These are phyloP conservation scores for Candida krabiensis DNA, from an alignment of 805 yeast genomes.

Conservation along the genomic window DNA sequence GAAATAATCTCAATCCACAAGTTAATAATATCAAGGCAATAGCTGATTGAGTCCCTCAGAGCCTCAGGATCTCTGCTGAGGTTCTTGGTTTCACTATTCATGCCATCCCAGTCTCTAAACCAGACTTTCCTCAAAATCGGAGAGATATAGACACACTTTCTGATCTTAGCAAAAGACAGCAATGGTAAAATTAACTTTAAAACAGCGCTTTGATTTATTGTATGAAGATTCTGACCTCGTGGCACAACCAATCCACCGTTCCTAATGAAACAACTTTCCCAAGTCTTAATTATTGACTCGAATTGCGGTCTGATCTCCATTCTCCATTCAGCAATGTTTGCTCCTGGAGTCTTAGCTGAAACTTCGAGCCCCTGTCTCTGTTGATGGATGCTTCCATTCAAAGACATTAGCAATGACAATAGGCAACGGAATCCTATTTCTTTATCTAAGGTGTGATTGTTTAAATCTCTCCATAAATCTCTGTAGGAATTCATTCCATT, in stretches of 20 bases:
- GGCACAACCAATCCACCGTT: constrained; percentile 65
- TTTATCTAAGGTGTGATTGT: constrained; percentile 38
- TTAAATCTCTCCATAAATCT: constrained; percentile 53
- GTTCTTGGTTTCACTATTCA: constrained; percentile 53
- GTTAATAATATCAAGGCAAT: constrained; percentile 58
- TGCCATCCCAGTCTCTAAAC: constrained; percentile 64
- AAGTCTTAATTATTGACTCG: constrained; percentile 55
- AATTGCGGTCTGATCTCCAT: constrained; percentile 59
- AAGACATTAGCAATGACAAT: constrained; percentile 57
- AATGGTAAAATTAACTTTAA: constrained; percentile 67
- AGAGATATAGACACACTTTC: constrained; percentile 60
- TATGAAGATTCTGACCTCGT: constrained; percentile 47
- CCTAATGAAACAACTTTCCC: constrained; percentile 64
- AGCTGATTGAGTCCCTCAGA: constrained; percentile 59
- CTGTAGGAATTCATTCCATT: constrained; percentile 53
- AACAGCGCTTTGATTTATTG: constrained; percentile 53
- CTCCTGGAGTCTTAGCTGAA: constrained; percentile 31
- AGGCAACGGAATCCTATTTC: constrained; percentile 48
- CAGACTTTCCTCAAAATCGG: constrained; percentile 62
- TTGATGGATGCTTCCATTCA: constrained; percentile 64
- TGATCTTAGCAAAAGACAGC: constrained; percentile 63
- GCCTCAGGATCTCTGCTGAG: constrained; percentile 59
- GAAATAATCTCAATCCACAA: constrained; percentile 75
- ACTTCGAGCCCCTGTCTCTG: constrained; percentile 42
- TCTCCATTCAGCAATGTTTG: constrained; percentile 63